Evolutionary conservation across 768 basidiomycete genomes (phyloP).

Genomic region (Pholiota conissans): DNA sequence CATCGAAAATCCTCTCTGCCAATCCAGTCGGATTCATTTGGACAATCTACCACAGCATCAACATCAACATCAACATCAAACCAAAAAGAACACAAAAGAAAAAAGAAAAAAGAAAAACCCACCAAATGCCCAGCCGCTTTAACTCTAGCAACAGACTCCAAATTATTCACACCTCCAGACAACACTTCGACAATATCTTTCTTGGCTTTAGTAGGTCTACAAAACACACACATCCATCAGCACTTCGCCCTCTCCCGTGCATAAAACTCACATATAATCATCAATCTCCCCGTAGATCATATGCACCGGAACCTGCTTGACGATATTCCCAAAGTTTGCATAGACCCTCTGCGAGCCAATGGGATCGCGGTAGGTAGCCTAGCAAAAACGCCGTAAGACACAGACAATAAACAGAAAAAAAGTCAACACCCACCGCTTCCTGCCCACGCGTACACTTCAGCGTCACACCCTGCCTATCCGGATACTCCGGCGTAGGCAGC

Average conservation of each 20-base stretch:
- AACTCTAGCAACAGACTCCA: slow-evolving; percentile 38
- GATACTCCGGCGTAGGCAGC: slow-evolving; percentile 42
- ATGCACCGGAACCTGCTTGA: slow-evolving; percentile 39
- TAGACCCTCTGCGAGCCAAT: slow-evolving; percentile 33
- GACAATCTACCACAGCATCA: too few relatives aligned
- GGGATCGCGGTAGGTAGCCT: slow-evolving; percentile 46
- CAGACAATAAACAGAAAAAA: too few relatives aligned
- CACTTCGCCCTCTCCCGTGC: too few relatives aligned
- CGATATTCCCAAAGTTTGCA: slow-evolving; percentile 28
- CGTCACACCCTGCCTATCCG: slow-evolving; percentile 47
- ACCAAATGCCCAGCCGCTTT: slow-evolving; percentile 44
- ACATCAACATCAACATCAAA: too few relatives aligned
- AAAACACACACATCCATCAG: neutral
- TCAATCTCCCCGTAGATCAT: slow-evolving; percentile 46
- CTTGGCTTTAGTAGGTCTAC: slow-evolving; percentile 35
- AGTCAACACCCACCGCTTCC: slow-evolving; percentile 40
- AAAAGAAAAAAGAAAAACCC: neutral
- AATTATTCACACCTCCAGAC: slow-evolving; percentile 33
- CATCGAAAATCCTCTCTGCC: slow-evolving; percentile 34
- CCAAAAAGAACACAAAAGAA: neutral
- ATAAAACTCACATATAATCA: slow-evolving; percentile 38
- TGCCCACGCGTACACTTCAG: slow-evolving; percentile 46
- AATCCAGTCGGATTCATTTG: slow-evolving; percentile 33
- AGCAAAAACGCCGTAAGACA: neutral
- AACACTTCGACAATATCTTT: slow-evolving; percentile 33